Evolutionary conservation across 2,329 filamentous ascomycete genomes (phyloP).

Genomic region (Pseudogymnoascus sp.): DNA sequence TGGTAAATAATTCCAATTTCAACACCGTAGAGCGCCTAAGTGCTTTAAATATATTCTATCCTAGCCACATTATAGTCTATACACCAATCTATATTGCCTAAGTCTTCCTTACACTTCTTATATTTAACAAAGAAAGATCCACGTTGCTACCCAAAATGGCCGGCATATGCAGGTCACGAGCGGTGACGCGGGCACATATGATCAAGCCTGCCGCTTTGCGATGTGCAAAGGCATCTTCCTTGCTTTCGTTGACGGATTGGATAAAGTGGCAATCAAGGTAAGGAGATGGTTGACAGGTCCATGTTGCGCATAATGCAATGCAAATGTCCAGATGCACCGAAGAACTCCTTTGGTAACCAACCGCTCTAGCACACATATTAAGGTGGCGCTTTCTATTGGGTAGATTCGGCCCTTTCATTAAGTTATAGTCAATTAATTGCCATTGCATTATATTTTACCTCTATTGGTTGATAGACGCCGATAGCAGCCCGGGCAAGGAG

Average conservation of each 20-base stretch:
- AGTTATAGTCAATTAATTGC: not conserved
- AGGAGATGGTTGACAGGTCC: not conserved
- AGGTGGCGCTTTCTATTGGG: not conserved
- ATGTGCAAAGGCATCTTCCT: not conserved
- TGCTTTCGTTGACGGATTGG: not conserved
- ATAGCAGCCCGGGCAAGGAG: not conserved
- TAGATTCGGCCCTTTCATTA: not conserved
- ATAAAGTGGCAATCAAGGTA: not conserved
- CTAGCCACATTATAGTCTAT: no score
- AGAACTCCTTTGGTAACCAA: no score
- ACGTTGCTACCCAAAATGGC: not conserved
- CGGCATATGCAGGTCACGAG: not conserved
- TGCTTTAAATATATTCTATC: no score
- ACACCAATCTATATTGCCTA: no score
- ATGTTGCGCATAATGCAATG: not conserved
- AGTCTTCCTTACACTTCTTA: not conserved
- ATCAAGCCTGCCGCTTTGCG: not conserved
- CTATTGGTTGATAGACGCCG: not conserved
- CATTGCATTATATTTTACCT: not conserved
- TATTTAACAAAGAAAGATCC: not conserved
- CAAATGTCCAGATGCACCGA: not conserved
- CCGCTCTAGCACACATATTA: not conserved
- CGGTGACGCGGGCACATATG: not conserved
- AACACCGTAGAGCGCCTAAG: no score
- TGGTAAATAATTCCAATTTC: no score